These are phyloP conservation scores for Spergularia marina DNA, from an alignment of 148 eudicot species.

Conservation along the genomic window DNA sequence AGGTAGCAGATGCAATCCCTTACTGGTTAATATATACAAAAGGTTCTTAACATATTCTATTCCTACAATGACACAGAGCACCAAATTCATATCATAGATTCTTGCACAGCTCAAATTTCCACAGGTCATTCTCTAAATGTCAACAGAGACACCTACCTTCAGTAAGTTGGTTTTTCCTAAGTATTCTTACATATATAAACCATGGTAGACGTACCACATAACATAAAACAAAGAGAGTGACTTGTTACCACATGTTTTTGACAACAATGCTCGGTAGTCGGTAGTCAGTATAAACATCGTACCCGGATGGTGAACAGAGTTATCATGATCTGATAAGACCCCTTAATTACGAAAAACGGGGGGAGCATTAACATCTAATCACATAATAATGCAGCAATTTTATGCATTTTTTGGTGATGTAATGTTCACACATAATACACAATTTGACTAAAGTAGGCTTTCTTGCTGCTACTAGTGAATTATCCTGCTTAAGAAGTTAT, in stretches of 20 bases:
- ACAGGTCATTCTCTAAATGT: neutral
- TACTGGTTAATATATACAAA: no score
- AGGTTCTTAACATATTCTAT: no score
- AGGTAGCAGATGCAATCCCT: neutral
- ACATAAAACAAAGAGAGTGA: conserved; percentile 22
- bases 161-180: neutral
- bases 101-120: no score
- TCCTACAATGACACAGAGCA: no score
- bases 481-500: neutral
- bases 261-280: conserved; percentile 16
- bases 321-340: conserved; percentile 5
- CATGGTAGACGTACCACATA: conserved; percentile 5
- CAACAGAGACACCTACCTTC: conserved; percentile 21
- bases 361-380: neutral
- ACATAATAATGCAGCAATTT: neutral
- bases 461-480: neutral
- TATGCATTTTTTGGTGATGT: neutral
- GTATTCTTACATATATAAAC: neutral
- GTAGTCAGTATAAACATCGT: neutral
- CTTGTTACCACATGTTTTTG: conserved; percentile 20
- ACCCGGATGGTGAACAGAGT: neutral
- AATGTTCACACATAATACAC: neutral
- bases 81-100: no score
- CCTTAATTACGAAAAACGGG: neutral
- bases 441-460: conserved; percentile 1